These are phyloP conservation scores for Trichoderma koningiopsis DNA, from an alignment of 2,329 filamentous ascomycete genomes.

Conservation along the genomic window DNA sequence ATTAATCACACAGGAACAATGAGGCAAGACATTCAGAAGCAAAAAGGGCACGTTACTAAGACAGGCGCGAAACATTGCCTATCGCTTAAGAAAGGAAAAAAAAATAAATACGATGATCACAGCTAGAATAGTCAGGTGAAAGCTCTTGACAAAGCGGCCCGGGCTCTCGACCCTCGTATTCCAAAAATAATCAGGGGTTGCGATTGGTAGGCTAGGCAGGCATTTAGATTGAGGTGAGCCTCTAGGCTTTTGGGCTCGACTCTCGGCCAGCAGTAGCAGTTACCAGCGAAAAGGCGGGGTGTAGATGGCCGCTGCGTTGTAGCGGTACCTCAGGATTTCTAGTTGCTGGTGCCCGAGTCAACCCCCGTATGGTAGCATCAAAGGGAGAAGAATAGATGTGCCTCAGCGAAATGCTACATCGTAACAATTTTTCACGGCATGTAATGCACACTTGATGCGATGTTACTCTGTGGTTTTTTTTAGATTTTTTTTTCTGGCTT, in stretches of 20 bases:
- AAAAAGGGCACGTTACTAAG: background rate
- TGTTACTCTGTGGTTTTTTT: background rate
- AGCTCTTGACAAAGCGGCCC: background rate
- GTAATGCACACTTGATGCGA: background rate
- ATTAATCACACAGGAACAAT: background rate
- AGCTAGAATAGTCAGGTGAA: slow-evolving; percentile 22
- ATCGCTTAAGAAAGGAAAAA: background rate
- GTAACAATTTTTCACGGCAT: background rate
- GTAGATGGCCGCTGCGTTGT: background rate
- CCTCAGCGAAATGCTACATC: background rate
- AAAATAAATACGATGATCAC: background rate
- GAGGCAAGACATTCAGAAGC: background rate
- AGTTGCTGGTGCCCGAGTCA: background rate
- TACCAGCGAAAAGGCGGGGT: background rate
- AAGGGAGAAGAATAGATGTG: background rate
- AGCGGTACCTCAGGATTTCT: background rate
- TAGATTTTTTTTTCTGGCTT: background rate
- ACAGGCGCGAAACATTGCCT: background rate
- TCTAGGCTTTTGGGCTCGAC: background rate
- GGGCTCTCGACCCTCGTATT: slow-evolving; percentile 10
- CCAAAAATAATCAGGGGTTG: background rate
- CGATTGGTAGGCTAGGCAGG: background rate
- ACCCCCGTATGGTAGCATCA: background rate
- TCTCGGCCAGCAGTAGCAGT: background rate
- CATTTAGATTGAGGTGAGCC: slow-evolving; percentile 3